Base-by-base conservation (phyloP, 2,329 filamentous ascomycete species). In the Magnaporthiopsis incrustans region DNA sequence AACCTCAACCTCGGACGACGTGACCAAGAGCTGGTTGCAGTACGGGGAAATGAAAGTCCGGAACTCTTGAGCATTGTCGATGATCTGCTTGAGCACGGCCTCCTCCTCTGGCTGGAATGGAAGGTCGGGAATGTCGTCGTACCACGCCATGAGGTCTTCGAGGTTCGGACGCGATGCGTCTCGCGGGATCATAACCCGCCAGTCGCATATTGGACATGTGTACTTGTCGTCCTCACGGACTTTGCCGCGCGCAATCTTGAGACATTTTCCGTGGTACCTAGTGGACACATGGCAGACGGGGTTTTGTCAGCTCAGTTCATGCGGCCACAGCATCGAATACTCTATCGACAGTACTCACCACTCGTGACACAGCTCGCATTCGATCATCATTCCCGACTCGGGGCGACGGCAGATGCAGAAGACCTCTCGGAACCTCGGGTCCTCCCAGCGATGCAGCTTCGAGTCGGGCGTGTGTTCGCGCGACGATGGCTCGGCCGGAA, bases 351-450 rank as follows among this genome's bases (percentile, higher is more conserved):
- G 8, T 26, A 80, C 87, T 80, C 75, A 93, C 95, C 95, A 99
- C 79, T 99, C 95, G 72, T 97, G 94, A 76, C 95, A 99, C 56
- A 97, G 82, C 74, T 98, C 95, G 74, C 95, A 99, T 77, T 99
- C 95, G 70, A 99, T 98, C 95, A 99, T 99, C 89, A 98, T 96
- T 62, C 95, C 95, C 53, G 94, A 92, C 76, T 99, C 95, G 8
- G 92, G 86, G 67, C 89, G 91, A 66, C 95, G 87, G 77, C 95
- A 99, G 69, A 99, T 97, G 76, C 95, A 99, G 75, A 98, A 99
- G 0, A 98, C 94, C 73, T 98, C 93, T 50, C 85, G 77, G 64
- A 82, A 82, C 38, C 78, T 87, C 73, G 80, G 84, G 70, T 89
- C 83, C 70, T 89, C 81, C 82, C 78, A 88, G 69, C 77, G 83